Percentiles rank a stretch among this genome's conserved stretches.
Conservation (phyloP, 169 alveolate species). For the Theileria annulata region DNA sequence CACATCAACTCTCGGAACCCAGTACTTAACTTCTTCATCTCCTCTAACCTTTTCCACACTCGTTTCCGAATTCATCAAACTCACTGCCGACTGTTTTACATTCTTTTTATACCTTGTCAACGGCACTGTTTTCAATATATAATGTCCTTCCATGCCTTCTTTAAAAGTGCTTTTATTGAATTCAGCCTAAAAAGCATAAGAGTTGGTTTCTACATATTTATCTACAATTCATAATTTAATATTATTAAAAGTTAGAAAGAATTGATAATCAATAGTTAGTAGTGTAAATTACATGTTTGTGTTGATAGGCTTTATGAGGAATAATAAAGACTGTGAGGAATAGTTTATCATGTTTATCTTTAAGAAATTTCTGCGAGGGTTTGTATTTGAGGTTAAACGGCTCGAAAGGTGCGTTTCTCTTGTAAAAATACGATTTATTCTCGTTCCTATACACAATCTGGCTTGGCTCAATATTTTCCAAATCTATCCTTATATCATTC, state of each 20-base stretch:
- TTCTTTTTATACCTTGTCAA: slow-evolving; percentile 29
- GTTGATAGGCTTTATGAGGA: slow-evolving; percentile 59
- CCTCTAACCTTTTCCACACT: neutral
- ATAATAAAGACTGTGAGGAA: slow-evolving; percentile 39
- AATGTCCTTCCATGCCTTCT: slow-evolving; percentile 60
- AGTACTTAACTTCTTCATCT: slow-evolving; percentile 34
- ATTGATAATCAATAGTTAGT: too few species aligned
- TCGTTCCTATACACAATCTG: slow-evolving; percentile 47
- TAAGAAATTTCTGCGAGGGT: slow-evolving; percentile 17
- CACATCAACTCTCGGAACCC: slow-evolving; percentile 63
- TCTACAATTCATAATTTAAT: neutral
- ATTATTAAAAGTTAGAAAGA: too few species aligned
- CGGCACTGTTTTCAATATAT: slow-evolving; percentile 38
- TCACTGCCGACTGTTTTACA: slow-evolving; percentile 20
- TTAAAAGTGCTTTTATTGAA: slow-evolving; percentile 34
- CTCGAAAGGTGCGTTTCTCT: slow-evolving; percentile 42
- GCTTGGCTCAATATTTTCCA: slow-evolving; percentile 30
- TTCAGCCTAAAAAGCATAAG: slow-evolving; percentile 5
- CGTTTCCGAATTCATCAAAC: slow-evolving; percentile 5
- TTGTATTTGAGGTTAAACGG: neutral
- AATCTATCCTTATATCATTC: slow-evolving; percentile 9
- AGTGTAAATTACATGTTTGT: slow-evolving; percentile 3
- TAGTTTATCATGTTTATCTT: slow-evolving; percentile 8
- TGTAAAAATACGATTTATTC: slow-evolving; percentile 45
- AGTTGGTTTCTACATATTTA: neutral